Conservation (phyloP, 805 yeast genomes). For the Dipodascus geniculatus region DNA sequence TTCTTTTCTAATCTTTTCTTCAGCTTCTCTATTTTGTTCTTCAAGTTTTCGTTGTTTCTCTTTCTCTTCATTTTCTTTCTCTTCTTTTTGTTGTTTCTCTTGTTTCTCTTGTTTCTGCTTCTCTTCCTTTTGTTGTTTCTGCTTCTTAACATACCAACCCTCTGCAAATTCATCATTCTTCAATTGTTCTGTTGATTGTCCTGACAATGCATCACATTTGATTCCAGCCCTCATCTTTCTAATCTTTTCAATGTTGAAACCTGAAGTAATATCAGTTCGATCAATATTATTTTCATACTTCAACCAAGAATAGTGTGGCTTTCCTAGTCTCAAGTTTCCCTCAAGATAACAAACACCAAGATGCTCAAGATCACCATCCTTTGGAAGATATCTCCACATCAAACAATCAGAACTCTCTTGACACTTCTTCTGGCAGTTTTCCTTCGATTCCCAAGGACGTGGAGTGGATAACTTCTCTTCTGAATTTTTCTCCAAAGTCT, state of each 20-base stretch:
- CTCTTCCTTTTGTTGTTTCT: not conserved
- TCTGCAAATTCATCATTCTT: not conserved
- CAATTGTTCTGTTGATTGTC: not conserved
- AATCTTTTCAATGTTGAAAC: constrained; percentile 25
- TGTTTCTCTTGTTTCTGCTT: not conserved
- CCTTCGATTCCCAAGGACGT: constrained; percentile 11
- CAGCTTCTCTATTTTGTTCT: not conserved
- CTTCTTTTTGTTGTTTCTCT: not conserved
- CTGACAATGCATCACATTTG: constrained; percentile 15
- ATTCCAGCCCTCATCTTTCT: constrained; percentile 14
- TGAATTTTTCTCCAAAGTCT: not conserved
- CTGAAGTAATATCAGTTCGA: constrained; percentile 14
- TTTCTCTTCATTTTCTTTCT: not conserved
- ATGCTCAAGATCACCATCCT: not conserved
- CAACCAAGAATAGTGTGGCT: constrained; percentile 4
- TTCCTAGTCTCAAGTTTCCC: constrained; percentile 10
- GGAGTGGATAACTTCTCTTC: constrained; percentile 3
- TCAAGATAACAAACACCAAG: constrained; percentile 3
- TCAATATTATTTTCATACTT: constrained; percentile 5
- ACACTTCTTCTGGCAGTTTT: constrained; percentile 10
- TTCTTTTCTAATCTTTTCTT: not conserved
- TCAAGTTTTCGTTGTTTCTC: no score
- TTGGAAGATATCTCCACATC: constrained; percentile 6
- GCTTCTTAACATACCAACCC: constrained; percentile 1
- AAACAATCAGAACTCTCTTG: constrained; percentile 6